Evolutionary conservation across 495 filamentous ascomycete genomes (phyloP), one percentile per base, ranked within the genome.

Genomic region (Penicillium pulvis): DNA sequence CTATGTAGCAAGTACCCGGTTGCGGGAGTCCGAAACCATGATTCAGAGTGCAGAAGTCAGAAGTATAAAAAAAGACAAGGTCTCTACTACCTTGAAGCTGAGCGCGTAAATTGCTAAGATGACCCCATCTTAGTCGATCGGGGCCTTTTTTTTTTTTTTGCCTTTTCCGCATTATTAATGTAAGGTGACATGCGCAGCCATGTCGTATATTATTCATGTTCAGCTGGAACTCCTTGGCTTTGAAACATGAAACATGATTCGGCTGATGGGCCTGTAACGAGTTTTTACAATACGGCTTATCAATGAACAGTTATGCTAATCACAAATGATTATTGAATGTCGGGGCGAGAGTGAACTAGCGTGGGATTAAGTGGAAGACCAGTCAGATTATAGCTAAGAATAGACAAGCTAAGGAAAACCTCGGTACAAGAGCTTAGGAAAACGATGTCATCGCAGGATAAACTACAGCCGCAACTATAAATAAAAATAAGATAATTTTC

Each of bases 401-500:
- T 60, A 60, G 52, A 26, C 12, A n/a, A n/a, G n/a, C 19, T 7
- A 7, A 28, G 6, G 3, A 36, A 12, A 36, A 28, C 28, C 4
- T 28, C 28, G 28, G 6, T 3, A 23, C 20, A 23, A 23, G 28
- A 28, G 26, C 26, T 28, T 28, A 9, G n/a, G n/a, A 7, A 33
- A 33, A 36, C 33, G 33, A 36, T 36, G 12, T 12, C 33, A 36
- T 12, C 33, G 33, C 3, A 36, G 33, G 10, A 36, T 36, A 36
- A 36, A 36, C 9, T 36, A 44, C 53, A 55, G 45, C 47, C 56
- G 56, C 36, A 51, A 46, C 19, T 50, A 44, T 19, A 33, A 49
- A 26, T 57, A 63, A 49, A 65, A 63, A 66, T 63, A 68, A 68
- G 65, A 65, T 63, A 56, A 0, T 51, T 39, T 52, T 55, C 58